Evolutionary conservation across 2,329 filamentous ascomycete genomes (phyloP).

Genomic region (Pseudogymnoascus sp.): DNA sequence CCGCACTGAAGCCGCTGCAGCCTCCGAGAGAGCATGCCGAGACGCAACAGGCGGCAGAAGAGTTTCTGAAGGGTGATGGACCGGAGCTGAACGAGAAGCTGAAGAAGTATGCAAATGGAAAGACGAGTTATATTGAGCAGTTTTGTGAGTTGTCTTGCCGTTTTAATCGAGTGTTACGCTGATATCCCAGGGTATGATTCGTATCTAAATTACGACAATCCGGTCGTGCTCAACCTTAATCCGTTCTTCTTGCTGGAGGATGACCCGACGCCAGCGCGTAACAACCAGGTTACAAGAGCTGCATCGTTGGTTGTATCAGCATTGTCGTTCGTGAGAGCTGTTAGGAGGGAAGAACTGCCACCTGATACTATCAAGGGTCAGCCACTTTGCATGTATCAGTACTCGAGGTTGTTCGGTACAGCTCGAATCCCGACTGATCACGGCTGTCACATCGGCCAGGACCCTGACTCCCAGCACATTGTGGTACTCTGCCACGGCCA

Average conservation of each 20-base stretch:
- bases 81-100: constrained; percentile 81
- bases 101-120: constrained; percentile 82
- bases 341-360: constrained; percentile 85
- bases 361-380: constrained; percentile 79
- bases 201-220: constrained; percentile 95
- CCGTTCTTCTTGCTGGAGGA: constrained; percentile 97
- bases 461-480: constrained; percentile 86
- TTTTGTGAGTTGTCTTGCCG: constrained; percentile 65
- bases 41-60: constrained; percentile 69
- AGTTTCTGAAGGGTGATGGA: constrained; percentile 77
- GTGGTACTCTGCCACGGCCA: constrained; percentile 92
- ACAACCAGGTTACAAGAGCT: constrained; percentile 92
- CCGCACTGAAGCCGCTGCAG: constrained; percentile 75
- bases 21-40: constrained; percentile 74
- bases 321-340: constrained; percentile 84
- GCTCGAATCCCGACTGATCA: constrained; percentile 89
- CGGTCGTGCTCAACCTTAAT: constrained; percentile 93
- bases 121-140: constrained; percentile 96
- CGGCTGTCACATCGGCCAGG: constrained; percentile 92
- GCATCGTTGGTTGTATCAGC: constrained; percentile 88
- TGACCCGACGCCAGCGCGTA: constrained; percentile 90
- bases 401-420: constrained; percentile 89
- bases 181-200: constrained; percentile 81
- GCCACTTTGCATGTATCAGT: constrained; percentile 97
- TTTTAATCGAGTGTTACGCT: neutral